Conservation (phyloP, 2,329 filamentous ascomycete species). For the Mariannaea elegans region DNA sequence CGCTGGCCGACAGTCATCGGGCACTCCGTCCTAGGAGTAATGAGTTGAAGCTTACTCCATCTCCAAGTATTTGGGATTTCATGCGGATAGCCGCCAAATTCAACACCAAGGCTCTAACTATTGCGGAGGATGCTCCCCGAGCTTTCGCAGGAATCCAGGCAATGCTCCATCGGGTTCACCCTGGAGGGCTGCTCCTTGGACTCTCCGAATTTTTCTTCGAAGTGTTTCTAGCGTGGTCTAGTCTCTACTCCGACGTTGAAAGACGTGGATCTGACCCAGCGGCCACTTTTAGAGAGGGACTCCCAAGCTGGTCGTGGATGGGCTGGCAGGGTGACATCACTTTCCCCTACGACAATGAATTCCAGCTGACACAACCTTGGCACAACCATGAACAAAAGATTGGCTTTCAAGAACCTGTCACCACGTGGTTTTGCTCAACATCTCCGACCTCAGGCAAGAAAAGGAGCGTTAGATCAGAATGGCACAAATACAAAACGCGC, state of each 20-base stretch:
- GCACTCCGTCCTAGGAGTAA: neutral
- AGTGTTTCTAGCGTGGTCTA: constrained; percentile 12
- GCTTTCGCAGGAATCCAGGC: constrained; percentile 24
- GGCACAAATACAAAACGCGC: constrained; percentile 4
- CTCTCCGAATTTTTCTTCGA: constrained; percentile 23
- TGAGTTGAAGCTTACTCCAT: constrained; percentile 5
- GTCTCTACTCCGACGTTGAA: constrained; percentile 17
- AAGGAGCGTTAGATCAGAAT: constrained; percentile 12
- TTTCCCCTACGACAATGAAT: constrained; percentile 21
- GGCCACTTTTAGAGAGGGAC: neutral
- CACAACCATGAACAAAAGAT: constrained; percentile 20
- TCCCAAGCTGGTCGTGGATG: constrained; percentile 27
- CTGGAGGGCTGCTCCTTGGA: constrained; percentile 19
- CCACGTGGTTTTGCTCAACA: constrained; percentile 9
- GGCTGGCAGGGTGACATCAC: constrained; percentile 21
- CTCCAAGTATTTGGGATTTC: constrained; percentile 23
- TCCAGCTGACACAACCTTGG: constrained; percentile 16
- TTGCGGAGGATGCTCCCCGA: constrained; percentile 19
- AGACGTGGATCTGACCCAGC: neutral
- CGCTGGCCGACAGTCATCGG: constrained; percentile 5
- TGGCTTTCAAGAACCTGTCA: constrained; percentile 16
- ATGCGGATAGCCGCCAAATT: constrained; percentile 11
- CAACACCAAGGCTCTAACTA: constrained; percentile 22
- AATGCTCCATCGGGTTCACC: constrained; percentile 23
- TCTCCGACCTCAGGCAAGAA: neutral